These are phyloP conservation scores for Sarocladium brachiariae DNA, from an alignment of 2,329 filamentous ascomycete species.

Conservation along the genomic window DNA sequence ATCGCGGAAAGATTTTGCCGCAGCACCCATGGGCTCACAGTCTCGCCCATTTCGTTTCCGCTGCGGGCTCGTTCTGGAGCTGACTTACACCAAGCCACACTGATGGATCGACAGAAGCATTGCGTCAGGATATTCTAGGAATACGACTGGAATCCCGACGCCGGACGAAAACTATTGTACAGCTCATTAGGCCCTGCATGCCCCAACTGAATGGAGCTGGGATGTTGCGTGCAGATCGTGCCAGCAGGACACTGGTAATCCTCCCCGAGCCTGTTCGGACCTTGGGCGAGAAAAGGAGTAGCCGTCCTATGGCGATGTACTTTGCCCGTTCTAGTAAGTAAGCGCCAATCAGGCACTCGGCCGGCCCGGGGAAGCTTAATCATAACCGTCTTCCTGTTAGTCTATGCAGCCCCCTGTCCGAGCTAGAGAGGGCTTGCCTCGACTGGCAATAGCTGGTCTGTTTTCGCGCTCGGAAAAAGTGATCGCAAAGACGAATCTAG, in stretches of 20 bases:
- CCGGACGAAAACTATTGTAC: neutral
- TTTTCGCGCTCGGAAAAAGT: too few species aligned
- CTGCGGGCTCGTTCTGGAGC: neutral
- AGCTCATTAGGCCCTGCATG: neutral
- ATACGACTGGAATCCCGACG: neutral
- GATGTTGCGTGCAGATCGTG: neutral
- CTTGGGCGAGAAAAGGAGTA: too few species aligned
- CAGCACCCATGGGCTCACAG: neutral
- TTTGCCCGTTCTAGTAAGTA: too few species aligned
- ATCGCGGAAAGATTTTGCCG: neutral
- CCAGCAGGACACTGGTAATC: neutral
- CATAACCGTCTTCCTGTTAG: too few species aligned
- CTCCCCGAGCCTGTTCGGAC: too few species aligned
- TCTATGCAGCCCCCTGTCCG: too few species aligned
- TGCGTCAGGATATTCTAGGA: neutral
- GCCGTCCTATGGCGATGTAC: too few species aligned
- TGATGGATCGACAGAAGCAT: neutral
- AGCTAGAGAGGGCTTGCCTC: too few species aligned
- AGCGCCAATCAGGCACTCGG: too few species aligned
- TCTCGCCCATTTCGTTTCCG: neutral
- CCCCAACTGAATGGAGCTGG: neutral
- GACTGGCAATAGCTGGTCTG: too few species aligned
- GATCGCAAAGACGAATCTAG: too few species aligned
- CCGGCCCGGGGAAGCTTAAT: too few species aligned
- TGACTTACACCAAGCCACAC: neutral